phyloP scores from a whole-genome alignment of 2,329 filamentous ascomycete species.

The Aspergillus caelatus region DNA sequence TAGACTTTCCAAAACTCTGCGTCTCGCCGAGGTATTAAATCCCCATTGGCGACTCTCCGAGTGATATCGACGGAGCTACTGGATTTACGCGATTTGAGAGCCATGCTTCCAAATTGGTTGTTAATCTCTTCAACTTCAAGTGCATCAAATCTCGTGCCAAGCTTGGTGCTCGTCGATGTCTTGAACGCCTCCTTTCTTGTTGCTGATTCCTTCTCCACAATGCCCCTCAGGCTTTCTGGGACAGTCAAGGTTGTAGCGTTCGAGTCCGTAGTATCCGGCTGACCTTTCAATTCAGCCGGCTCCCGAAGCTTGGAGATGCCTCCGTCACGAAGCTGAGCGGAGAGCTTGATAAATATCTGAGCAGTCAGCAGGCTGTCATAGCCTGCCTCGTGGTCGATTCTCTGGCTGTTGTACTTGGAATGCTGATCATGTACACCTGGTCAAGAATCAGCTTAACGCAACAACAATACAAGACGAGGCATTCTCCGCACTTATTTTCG shows the following conservation, averaged over 20 bases:
- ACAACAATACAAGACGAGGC: background rate
- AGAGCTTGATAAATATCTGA: slow-evolving; percentile 59
- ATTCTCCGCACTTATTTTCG: slow-evolving; percentile 33
- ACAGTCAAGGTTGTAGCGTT: background rate
- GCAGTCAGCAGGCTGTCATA: slow-evolving; percentile 66
- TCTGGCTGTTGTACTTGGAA: slow-evolving; percentile 31
- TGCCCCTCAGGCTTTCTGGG: background rate
- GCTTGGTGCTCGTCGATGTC: background rate
- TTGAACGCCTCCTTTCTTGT: background rate
- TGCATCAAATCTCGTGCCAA: slow-evolving; percentile 34
- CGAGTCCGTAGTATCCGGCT: background rate
- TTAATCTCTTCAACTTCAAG: slow-evolving; percentile 22
- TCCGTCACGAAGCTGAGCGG: slow-evolving; percentile 53
- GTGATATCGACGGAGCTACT: slow-evolving; percentile 18
- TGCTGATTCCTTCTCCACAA: background rate
- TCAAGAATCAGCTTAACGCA: slow-evolving; percentile 20
- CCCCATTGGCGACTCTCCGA: slow-evolving; percentile 35
- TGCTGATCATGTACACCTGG: slow-evolving; percentile 35
- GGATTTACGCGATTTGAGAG: background rate
- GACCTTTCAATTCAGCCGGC: background rate
- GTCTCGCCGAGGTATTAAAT: slow-evolving; percentile 56
- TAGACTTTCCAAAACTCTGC: slow-evolving; percentile 61
- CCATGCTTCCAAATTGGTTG: slow-evolving; percentile 10
- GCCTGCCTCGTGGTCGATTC: slow-evolving; percentile 59
- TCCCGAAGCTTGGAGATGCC: slow-evolving; percentile 18